Conservation (phyloP, 1,284 basidiomycete genomes). For the Leucoagaricus sp. region DNA sequence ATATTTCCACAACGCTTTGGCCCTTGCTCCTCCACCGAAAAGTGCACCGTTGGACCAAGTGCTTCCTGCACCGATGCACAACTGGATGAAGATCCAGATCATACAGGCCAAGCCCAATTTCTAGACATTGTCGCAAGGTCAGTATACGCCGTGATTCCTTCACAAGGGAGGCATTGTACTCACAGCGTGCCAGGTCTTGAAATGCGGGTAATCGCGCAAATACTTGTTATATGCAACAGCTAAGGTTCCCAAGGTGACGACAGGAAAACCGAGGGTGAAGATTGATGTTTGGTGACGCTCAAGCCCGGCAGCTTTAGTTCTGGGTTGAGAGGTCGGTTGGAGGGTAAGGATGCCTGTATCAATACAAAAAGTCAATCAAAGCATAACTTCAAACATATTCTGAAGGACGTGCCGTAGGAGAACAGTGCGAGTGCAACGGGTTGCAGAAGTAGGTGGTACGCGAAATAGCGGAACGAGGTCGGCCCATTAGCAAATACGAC, state of each 20-base stretch:
- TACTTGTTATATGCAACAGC: conserved; percentile 60
- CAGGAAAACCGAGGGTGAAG: conserved; percentile 51
- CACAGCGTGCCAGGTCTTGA: conserved; percentile 66
- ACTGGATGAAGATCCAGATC: conserved; percentile 58
- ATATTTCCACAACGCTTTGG: conserved; percentile 74
- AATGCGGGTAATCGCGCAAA: conserved; percentile 47
- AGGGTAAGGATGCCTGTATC: conserved; percentile 63
- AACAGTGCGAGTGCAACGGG: conserved; percentile 53
- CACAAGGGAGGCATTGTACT: background rate
- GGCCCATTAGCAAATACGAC: conserved; percentile 52
- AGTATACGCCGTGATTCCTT: too few relatives aligned
- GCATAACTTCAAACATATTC: background rate
- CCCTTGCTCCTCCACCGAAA: conserved; percentile 67
- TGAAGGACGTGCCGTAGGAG: conserved; percentile 52
- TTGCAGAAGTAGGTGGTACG: conserved; percentile 64
- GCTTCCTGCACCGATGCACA: conserved; percentile 59
- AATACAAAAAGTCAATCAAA: background rate
- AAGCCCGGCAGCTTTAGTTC: conserved; percentile 65
- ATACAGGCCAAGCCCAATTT: conserved; percentile 57
- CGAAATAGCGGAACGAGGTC: conserved; percentile 56
- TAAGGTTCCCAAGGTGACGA: conserved; percentile 52
- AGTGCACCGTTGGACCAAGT: conserved; percentile 68
- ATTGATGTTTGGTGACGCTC: conserved; percentile 63
- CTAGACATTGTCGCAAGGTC: conserved; percentile 27
- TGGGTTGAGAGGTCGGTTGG: conserved; percentile 69